phyloP scores from a whole-genome alignment of 495 filamentous ascomycete genomes.

The Opeltia flavorubescens region DNA sequence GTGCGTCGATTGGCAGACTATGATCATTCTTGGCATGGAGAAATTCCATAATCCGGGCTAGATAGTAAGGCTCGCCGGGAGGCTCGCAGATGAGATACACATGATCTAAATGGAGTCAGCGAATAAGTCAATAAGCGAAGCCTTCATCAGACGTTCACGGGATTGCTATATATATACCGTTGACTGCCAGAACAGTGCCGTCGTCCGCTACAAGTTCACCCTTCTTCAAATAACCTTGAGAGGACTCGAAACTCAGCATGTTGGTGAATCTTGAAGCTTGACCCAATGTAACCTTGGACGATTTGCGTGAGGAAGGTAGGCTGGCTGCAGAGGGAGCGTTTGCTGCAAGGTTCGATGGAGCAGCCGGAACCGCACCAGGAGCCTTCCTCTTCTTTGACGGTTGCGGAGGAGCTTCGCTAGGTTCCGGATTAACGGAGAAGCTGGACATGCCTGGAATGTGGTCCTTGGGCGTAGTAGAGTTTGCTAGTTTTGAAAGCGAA shows the following conservation, averaged over 20 bases:
- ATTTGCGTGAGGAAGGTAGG: constrained; percentile 19
- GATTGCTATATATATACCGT: constrained; percentile 59
- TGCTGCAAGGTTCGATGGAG: constrained; percentile 23
- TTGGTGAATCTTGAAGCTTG: constrained; percentile 41
- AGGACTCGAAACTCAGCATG: constrained; percentile 74
- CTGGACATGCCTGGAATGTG: constrained; percentile 50
- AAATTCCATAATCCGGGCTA: constrained; percentile 94
- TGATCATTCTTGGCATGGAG: constrained; percentile 63
- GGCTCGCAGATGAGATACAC: constrained; percentile 96
- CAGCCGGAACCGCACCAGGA: constrained; percentile 34
- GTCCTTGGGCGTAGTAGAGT: constrained; percentile 29
- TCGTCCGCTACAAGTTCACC: constrained; percentile 80
- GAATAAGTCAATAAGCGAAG: constrained; percentile 4
- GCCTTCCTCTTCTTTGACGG: constrained; percentile 70
- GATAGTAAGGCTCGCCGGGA: constrained; percentile 93
- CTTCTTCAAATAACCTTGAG: constrained; percentile 52
- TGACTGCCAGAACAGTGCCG: constrained; percentile 65
- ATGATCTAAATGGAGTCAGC: constrained; percentile 52
- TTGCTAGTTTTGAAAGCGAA: constrained; percentile 14
- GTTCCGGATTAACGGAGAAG: constrained; percentile 38
- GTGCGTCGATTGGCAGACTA: constrained; percentile 60
- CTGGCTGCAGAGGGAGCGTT: constrained; percentile 33
- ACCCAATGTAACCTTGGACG: constrained; percentile 20
- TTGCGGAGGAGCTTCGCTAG: constrained; percentile 23
- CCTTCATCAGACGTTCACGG: constrained; percentile 12